phyloP scores from a whole-genome alignment of 805 yeast species.

The Ogataea allantospora region DNA sequence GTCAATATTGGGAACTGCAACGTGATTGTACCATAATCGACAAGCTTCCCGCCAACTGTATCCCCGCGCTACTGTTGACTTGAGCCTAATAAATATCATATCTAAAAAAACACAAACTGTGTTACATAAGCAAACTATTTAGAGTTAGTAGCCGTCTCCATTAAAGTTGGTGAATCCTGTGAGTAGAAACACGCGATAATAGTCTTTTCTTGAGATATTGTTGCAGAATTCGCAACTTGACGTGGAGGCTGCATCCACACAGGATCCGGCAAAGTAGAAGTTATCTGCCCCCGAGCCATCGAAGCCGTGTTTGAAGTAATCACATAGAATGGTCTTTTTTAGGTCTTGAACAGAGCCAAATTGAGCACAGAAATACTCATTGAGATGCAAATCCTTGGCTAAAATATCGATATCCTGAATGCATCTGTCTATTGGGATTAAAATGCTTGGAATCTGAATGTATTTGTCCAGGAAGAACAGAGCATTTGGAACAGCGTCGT shows the following conservation, averaged over 20 bases:
- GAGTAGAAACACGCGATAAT: constrained; percentile 56
- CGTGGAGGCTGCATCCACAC: constrained; percentile 80
- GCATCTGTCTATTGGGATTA: constrained; percentile 68
- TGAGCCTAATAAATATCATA: constrained; percentile 1
- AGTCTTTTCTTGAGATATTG: constrained; percentile 63
- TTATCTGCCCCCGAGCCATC: constrained; percentile 86
- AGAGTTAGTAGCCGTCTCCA: constrained; percentile 61
- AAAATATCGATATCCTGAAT: constrained; percentile 54
- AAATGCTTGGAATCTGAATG: constrained; percentile 72
- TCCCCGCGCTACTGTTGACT: constrained; percentile 7
- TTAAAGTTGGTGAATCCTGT: constrained; percentile 76
- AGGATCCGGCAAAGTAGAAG: constrained; percentile 79
- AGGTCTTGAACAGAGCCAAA: constrained; percentile 56
- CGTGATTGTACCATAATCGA: constrained; percentile 25
- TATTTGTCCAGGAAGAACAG: constrained; percentile 76
- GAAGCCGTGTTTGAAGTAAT: constrained; percentile 58
- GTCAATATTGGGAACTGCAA: constrained; percentile 20
- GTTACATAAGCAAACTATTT: constrained; percentile 4
- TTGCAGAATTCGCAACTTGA: constrained; percentile 85
- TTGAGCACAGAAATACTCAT: constrained; percentile 53
- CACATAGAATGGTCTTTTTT: constrained; percentile 45
- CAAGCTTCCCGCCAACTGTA: constrained; percentile 22
- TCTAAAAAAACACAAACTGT: no score
- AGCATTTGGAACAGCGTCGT: constrained; percentile 82
- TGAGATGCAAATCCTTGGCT: constrained; percentile 44